A percentile compares a stretch with the other conserved stretches of the same genome.
These are phyloP conservation scores for Tripterygium wilfordii DNA, from an alignment of 177 flowering plant genomes.

Conservation along the genomic window DNA sequence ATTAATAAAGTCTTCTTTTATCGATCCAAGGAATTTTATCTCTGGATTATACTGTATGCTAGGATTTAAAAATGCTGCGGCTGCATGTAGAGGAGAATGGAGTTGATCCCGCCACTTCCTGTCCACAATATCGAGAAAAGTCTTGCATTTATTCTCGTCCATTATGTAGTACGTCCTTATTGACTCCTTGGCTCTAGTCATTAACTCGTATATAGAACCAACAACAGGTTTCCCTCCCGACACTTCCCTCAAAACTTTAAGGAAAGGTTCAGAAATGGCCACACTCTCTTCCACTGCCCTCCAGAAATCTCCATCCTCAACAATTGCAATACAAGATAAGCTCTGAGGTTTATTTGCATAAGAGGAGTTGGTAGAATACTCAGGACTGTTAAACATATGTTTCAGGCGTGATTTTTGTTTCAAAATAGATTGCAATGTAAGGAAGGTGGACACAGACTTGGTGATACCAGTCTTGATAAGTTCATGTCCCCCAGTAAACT, in stretches of 20 bases:
- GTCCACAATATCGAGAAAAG: slow-evolving; percentile 72
- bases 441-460: slow-evolving; percentile 59
- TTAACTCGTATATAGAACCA: slow-evolving; percentile 66
- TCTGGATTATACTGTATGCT: slow-evolving; percentile 83
- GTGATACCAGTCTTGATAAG: slow-evolving; percentile 68
- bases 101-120: slow-evolving; percentile 76
- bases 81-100: slow-evolving; percentile 82
- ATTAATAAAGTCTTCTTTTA: slow-evolving; percentile 64
- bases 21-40: slow-evolving; percentile 48
- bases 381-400: slow-evolving; percentile 67
- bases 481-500: slow-evolving; percentile 70
- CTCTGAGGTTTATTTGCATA: slow-evolving; percentile 55
- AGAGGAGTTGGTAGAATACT: slow-evolving; percentile 42
- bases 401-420: slow-evolving; percentile 63
- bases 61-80: slow-evolving; percentile 86
- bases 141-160: slow-evolving; percentile 87
- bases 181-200: slow-evolving; percentile 85
- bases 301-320: slow-evolving; percentile 81
- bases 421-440: slow-evolving; percentile 61
- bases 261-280: slow-evolving; percentile 75
- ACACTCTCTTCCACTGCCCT: slow-evolving; percentile 75
- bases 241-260: slow-evolving; percentile 76
- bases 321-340: slow-evolving; percentile 42
- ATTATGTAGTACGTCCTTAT: slow-evolving; percentile 83
- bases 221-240: slow-evolving; percentile 73